These are phyloP conservation scores for Ophiocordyceps australis DNA, from an alignment of 2,329 filamentous ascomycete species.

Conservation along the genomic window DNA sequence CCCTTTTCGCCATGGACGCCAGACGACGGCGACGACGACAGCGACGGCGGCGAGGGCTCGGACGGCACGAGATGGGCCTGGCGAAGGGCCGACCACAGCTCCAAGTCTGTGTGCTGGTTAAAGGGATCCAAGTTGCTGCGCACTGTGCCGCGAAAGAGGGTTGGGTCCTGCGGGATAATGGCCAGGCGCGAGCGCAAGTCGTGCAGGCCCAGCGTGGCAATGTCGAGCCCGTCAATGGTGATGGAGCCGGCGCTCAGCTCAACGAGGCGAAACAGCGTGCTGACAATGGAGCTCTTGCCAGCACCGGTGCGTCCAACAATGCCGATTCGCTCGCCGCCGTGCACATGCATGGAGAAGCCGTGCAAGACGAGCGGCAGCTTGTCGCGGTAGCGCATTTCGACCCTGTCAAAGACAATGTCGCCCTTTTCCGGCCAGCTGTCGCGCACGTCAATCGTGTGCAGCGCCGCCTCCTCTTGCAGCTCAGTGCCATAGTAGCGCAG, in stretches of 20 bases:
- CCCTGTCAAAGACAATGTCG: constrained; percentile 58
- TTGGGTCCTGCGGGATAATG: constrained; percentile 75
- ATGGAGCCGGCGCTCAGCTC: constrained; percentile 46
- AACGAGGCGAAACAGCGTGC: constrained; percentile 59
- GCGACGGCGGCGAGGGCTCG: constrained; percentile 26
- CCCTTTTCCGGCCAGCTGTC: constrained; percentile 73
- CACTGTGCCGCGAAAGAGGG: constrained; percentile 65
- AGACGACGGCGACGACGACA: constrained; percentile 53
- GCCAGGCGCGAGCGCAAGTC: constrained; percentile 59
- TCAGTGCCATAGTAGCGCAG: constrained; percentile 76
- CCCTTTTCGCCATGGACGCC: too few relatives aligned
- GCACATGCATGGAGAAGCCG: constrained; percentile 53
- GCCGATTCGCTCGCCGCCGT: constrained; percentile 61
- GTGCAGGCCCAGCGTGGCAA: constrained; percentile 54
- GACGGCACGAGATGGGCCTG: constrained; percentile 52
- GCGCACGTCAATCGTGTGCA: constrained; percentile 57
- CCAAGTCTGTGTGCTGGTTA: constrained; percentile 56
- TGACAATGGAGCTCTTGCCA: constrained; percentile 73
- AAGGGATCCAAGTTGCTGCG: constrained; percentile 70
- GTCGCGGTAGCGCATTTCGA: constrained; percentile 62
- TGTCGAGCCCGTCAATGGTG: constrained; percentile 48
- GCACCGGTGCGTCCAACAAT: constrained; percentile 70
- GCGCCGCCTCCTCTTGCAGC: constrained; percentile 76
- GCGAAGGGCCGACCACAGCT: constrained; percentile 60
- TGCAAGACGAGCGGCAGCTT: constrained; percentile 56